Conservation (phyloP, 2,329 filamentous ascomycete genomes). For the Fusarium cyanostomum region DNA sequence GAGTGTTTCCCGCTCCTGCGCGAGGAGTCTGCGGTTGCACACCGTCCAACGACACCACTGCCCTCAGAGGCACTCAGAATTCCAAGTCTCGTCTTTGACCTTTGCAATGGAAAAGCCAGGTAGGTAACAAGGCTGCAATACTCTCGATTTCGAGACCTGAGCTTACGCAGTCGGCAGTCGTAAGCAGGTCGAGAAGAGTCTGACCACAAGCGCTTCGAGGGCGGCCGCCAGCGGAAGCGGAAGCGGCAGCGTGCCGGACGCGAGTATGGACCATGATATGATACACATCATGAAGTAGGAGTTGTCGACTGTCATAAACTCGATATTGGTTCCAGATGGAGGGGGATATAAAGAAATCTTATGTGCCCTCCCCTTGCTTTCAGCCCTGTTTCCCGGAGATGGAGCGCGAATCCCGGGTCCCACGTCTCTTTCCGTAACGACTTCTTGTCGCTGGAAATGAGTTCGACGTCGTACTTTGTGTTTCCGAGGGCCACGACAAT, state of each 20-base stretch:
- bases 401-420: constrained; percentile 36
- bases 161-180: constrained; percentile 30
- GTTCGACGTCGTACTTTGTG: constrained; percentile 39
- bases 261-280: constrained; percentile 39
- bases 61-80: constrained; percentile 38
- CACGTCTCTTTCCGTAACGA: constrained; percentile 35
- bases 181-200: constrained; percentile 39
- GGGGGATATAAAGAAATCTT: constrained; percentile 40
- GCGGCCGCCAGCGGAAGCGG: constrained; percentile 26
- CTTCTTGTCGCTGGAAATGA: constrained; percentile 37
- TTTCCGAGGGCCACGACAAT: constrained; percentile 41
- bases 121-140: constrained; percentile 9
- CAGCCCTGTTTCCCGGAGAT: constrained; percentile 39
- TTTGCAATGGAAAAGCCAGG: constrained; percentile 40
- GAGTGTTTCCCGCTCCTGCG: constrained; percentile 41
- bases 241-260: constrained; percentile 13
- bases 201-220: constrained; percentile 31
- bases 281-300: constrained; percentile 43
- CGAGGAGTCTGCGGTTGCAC: constrained; percentile 35
- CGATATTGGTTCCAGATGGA: constrained; percentile 37
- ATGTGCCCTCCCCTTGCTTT: constrained; percentile 40
- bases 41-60: constrained; percentile 33
- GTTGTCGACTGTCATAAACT: constrained; percentile 2
- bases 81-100: constrained; percentile 37
- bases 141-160: neutral